These are phyloP conservation scores for Podila minutissima DNA, from an alignment of 192 early-diverging fungal species.

Conservation along the genomic window DNA sequence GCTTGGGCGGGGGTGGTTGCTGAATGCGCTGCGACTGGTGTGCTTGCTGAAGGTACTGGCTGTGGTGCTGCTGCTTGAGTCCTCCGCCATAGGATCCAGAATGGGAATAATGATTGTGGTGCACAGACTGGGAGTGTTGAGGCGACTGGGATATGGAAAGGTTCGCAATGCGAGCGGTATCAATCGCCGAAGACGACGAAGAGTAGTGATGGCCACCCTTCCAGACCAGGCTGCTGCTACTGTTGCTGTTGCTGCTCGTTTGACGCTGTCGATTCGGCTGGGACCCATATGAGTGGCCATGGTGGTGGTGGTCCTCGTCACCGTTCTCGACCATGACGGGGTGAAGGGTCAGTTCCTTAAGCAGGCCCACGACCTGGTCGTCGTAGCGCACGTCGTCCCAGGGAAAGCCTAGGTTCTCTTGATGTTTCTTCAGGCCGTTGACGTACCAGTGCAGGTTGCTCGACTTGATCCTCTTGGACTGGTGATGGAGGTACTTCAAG, in stretches of 20 bases:
- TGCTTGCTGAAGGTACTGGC: constrained; percentile 13
- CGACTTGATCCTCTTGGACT: constrained; percentile 48
- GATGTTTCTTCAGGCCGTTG: constrained; percentile 48
- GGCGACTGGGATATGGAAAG: constrained; percentile 36
- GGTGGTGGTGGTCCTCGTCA: constrained; percentile 16
- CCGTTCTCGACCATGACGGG: constrained; percentile 24
- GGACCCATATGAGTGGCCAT: constrained; percentile 9
- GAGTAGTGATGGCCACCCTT: constrained; percentile 24
- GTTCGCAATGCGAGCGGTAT: constrained; percentile 36
- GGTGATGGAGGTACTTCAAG: constrained; percentile 48
- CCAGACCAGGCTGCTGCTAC: constrained; percentile 5
- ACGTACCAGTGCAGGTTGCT: constrained; percentile 52
- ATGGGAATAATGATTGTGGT: neutral
- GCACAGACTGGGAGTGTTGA: neutral
- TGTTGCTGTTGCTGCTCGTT: neutral
- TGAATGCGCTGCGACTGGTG: constrained; percentile 22
- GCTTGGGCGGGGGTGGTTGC: constrained; percentile 22
- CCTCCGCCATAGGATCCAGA: constrained; percentile 4
- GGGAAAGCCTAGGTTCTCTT: constrained; percentile 47
- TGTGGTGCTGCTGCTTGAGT: constrained; percentile 25
- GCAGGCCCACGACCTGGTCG: constrained; percentile 40
- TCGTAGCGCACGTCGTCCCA: constrained; percentile 52
- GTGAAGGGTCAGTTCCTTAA: constrained; percentile 42
- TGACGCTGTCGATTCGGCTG: constrained; percentile 33
- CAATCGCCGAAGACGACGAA: constrained; percentile 25